Percentiles rank a stretch among this genome's conserved stretches.
phyloP scores from a whole-genome alignment of 2,329 filamentous ascomycete species.

The Hansfordia pulvinata region DNA sequence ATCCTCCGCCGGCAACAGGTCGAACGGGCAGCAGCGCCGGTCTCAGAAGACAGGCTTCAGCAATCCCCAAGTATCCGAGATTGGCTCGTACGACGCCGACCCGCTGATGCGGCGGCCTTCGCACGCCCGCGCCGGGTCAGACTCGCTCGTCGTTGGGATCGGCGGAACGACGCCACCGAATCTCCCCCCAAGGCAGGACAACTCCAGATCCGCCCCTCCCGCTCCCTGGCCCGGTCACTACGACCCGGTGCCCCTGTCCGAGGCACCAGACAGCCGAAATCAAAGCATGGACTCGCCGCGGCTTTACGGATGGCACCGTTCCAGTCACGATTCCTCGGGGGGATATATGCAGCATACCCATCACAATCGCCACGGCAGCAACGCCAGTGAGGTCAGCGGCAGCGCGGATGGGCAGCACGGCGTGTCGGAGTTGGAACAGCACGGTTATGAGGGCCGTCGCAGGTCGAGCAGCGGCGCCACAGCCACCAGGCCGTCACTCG shows the following conservation, averaged over 20 bases:
- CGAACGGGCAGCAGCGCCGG: slow-evolving; percentile 15
- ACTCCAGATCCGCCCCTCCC: too few species aligned
- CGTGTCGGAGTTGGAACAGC: slow-evolving; percentile 24
- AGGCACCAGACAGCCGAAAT: slow-evolving; percentile 11
- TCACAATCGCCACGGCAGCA: slow-evolving; percentile 6
- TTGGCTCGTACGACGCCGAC: slow-evolving; percentile 28
- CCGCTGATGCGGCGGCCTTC: slow-evolving; percentile 15
- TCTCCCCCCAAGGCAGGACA: too few species aligned
- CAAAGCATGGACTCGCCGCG: slow-evolving; percentile 15
- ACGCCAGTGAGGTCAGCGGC: slow-evolving; percentile 12
- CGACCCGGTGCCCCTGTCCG: slow-evolving; percentile 5
- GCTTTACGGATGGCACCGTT: too few species aligned
- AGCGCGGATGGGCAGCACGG: slow-evolving; percentile 12
- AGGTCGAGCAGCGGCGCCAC: slow-evolving; percentile 11
- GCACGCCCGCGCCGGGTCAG: slow-evolving; percentile 8
- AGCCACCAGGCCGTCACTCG: slow-evolving; percentile 5
- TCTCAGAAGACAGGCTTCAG: slow-evolving; percentile 22
- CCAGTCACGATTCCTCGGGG: too few species aligned
- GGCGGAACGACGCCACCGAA: too few species aligned
- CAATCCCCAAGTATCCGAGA: slow-evolving; percentile 26
- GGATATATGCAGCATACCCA: slow-evolving; percentile 7
- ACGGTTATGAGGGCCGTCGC: slow-evolving; percentile 19
- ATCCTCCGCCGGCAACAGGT: slow-evolving; percentile 20
- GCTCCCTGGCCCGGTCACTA: slow-evolving; percentile 9
- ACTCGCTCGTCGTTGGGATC: too few species aligned